These are phyloP conservation scores for Cladobotryum protrusum DNA, from an alignment of 2,329 filamentous ascomycete genomes.

Conservation along the genomic window DNA sequence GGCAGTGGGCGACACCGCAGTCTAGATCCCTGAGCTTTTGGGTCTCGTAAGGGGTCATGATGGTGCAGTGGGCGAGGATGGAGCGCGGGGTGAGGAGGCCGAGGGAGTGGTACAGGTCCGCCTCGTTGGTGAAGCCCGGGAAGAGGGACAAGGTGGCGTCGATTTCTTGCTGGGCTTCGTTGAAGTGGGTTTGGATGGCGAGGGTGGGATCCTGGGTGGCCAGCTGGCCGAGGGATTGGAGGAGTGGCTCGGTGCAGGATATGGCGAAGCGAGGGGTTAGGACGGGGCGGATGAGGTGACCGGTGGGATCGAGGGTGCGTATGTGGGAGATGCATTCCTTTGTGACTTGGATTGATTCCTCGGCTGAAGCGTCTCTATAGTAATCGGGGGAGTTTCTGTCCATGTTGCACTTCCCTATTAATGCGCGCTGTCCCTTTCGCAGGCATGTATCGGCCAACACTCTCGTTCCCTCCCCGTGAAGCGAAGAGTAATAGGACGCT, in stretches of 20 bases:
- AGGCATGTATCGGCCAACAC: constrained; percentile 50
- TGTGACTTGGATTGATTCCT: constrained; percentile 45
- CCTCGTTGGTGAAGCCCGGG: constrained; percentile 49
- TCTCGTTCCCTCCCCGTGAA: constrained; percentile 50
- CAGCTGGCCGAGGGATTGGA: constrained; percentile 50
- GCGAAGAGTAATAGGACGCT: constrained; percentile 53
- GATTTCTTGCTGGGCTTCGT: constrained; percentile 58
- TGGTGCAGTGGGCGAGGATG: constrained; percentile 62
- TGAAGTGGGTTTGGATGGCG: constrained; percentile 61
- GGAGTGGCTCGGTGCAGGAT: constrained; percentile 48
- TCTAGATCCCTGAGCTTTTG: constrained; percentile 36
- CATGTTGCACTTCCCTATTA: constrained; percentile 60
- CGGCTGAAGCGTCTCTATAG: constrained; percentile 41
- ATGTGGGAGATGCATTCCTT: constrained; percentile 43
- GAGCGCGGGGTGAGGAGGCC: constrained; percentile 48
- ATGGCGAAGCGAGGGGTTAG: constrained; percentile 57
- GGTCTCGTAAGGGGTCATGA: constrained; percentile 53
- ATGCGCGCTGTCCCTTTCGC: constrained; percentile 48
- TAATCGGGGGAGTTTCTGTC: constrained; percentile 49
- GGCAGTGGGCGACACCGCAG: constrained; percentile 60
- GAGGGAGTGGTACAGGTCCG: constrained; percentile 52
- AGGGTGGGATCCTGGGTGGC: constrained; percentile 41
- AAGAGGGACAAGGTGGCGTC: constrained; percentile 48
- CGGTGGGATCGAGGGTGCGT: constrained; percentile 36
- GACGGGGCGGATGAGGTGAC: constrained; percentile 41